A percentile compares a stretch with the other conserved stretches of the same genome.
Conservation (phyloP, 805 yeast species). For the Priceomyces castillae region DNA sequence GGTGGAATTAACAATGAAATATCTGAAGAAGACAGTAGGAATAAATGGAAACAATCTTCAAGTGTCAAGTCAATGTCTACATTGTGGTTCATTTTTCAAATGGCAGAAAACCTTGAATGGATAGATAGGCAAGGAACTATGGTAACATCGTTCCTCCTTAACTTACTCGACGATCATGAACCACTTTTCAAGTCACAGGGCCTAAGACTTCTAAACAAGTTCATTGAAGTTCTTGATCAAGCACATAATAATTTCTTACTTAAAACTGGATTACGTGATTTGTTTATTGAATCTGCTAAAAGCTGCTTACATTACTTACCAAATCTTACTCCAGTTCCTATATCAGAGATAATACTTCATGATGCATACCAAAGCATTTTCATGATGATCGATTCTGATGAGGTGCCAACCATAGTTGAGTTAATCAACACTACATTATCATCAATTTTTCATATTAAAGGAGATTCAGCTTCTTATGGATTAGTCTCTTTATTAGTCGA, state of each 20-base stretch:
- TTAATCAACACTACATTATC: constrained; percentile 22
- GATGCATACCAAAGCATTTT: constrained; percentile 22
- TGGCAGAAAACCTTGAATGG: constrained; percentile 5
- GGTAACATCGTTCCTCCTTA: constrained; percentile 31
- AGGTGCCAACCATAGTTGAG: constrained; percentile 17
- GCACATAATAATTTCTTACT: constrained; percentile 8
- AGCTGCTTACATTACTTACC: constrained; percentile 28
- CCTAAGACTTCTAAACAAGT: constrained; percentile 15
- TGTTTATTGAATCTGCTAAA: constrained; percentile 25
- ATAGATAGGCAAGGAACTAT: constrained; percentile 20
- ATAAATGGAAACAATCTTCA: constrained; percentile 25
- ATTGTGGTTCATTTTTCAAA: constrained; percentile 22
- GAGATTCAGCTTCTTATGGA: constrained; percentile 10
- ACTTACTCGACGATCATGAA: constrained; percentile 34
- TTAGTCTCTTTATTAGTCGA: constrained; percentile 15
- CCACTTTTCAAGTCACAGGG: constrained; percentile 27
- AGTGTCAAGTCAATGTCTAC: constrained; percentile 25
- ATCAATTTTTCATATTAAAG: constrained; percentile 22
- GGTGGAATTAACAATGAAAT: constrained; percentile 17
- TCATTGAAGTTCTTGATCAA: constrained; percentile 10
- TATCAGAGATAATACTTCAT: constrained; percentile 18
- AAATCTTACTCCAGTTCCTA: constrained; percentile 21
- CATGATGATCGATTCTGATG: constrained; percentile 11
- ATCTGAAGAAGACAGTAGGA: constrained; percentile 22
- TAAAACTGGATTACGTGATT: constrained; percentile 25